Base-by-base conservation (phyloP, 2,329 filamentous ascomycete genomes). In the Torrubiellomyces zombiae region DNA sequence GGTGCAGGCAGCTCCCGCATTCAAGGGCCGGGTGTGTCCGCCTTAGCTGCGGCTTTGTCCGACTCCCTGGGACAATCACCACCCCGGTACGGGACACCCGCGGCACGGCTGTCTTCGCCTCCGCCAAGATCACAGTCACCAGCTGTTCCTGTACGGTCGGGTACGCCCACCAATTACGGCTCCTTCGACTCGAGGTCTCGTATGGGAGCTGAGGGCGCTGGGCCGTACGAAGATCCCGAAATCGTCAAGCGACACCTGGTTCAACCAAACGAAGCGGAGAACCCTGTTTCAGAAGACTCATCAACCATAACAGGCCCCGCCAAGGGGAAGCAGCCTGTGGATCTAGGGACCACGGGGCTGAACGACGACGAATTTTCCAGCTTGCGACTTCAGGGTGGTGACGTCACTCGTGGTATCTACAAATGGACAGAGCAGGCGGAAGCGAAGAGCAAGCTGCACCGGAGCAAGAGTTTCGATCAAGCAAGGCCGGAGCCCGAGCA, bases 331-430 rank as follows among this genome's bases (percentile, higher is more conserved):
- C 63, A 66, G 33, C 45, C 53, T 3, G 58, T 48, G 14, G 51
- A 56, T 13, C 37, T 39, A 20, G 47, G 45, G 6, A 33, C 44
- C 18, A 35, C 40, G 1, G 51, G 51, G n/a, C 42, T 40, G 38
- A 64, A 70, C 32, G 70, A 75, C 5, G 79, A 89, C 30, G 81
- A 92, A 42, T 98, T 98, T 47, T 94, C 85, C 16, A 95, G 89
- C 51, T 53, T 98, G 46, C 75, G 75, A 44, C 58, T 98, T 23
- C 91, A 95, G 47, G 89, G 89, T 31, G 89, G 89, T 34, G 89
- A 98, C 47, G 77, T 94, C 29, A 94, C 86, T 14, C 66, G 89
- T 32, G 81, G 86, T 27, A 92, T 98, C 39, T 98, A 98, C 58
- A 76, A 81, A 39, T 98, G 91, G 81, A 82, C 83, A 5, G 83